phyloP scores from a whole-genome alignment of 73 alveolate genomes.

The Tetrahymena malaccensis region DNA sequence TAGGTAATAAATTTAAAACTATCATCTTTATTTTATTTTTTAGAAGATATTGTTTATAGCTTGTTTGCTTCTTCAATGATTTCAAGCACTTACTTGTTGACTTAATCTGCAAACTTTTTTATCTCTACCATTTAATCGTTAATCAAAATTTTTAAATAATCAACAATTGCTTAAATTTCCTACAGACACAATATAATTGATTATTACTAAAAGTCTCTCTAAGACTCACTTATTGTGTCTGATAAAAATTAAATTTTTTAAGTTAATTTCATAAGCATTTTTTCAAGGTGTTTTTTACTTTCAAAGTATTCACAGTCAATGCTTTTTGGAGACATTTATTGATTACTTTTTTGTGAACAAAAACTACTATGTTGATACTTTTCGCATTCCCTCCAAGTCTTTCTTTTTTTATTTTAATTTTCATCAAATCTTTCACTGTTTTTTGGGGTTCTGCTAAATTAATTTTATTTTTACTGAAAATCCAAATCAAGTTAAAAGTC shows the following conservation, averaged over 20 bases:
- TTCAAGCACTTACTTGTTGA: background rate
- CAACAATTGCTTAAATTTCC: background rate
- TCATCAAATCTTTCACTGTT: background rate
- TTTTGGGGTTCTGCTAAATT: background rate
- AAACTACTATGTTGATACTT: background rate
- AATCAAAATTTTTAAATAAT: background rate
- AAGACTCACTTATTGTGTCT: background rate
- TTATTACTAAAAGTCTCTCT: background rate
- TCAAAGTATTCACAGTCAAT: background rate
- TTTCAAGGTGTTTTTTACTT: background rate
- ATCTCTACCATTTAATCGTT: background rate
- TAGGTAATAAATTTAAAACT: background rate
- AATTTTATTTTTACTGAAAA: background rate
- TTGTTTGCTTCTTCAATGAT: background rate
- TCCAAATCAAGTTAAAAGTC: background rate
- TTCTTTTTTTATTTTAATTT: background rate
- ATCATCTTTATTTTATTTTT: background rate
- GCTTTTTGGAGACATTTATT: background rate
- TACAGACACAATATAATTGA: background rate
- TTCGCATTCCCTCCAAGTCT: background rate
- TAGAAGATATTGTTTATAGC: background rate
- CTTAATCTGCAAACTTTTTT: background rate
- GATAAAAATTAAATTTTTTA: background rate
- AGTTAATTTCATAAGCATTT: background rate
- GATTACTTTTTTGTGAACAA: background rate